Evolutionary conservation across 345 rosid genomes (phyloP), one percentile per base, ranked within the genome.

Genomic region (Lepidium aucheri): DNA sequence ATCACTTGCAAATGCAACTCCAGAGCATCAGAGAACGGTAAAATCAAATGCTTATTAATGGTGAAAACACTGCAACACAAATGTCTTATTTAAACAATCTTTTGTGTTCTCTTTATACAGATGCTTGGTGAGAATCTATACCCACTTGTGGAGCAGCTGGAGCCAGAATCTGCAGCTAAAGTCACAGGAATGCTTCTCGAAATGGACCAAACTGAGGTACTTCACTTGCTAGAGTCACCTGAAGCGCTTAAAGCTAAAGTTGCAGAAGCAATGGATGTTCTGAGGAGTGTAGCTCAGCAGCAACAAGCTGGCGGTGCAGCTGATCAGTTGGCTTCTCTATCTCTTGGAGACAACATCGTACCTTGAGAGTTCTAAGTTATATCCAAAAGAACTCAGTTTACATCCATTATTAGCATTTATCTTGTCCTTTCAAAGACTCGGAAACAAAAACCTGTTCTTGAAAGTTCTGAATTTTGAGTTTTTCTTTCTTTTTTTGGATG

Each of bases 21-120:
- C 94, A 11, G 97, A 90, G 53, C 86, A 81, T 74, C 98, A 90
- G 83, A 88, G 98, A 73, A 88, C 85, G 78, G 98, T 93, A 81
- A 56, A 38, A 18, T 52, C 15, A 13, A 36, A 41, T 51, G 46
- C 30, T 34, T 41, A 42, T 53, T 57, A 65, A 1, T 4, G 26
- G 30, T 0, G 12, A 28, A 18, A 54, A 35, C 36, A 24, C 18
- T 0, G 6, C 3, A 34, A 11, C 20, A 35, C 1, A 45, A 11
- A 11, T 36, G 44, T 34, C 34, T 60, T 36, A 42, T 35, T 38
- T 32, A 20, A 56, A 26, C 24, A 16, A 16, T 20, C 40, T 43
- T 58, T 9, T 44, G 34, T 15, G 38, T 1, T 40, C 0, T 18
- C 12, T 7, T 4, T 9, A 5, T 5, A 47, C 44, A 83, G 84